These are phyloP conservation scores for Hirschfeldia incana DNA, from an alignment of 345 rosid species.

Conservation along the genomic window DNA sequence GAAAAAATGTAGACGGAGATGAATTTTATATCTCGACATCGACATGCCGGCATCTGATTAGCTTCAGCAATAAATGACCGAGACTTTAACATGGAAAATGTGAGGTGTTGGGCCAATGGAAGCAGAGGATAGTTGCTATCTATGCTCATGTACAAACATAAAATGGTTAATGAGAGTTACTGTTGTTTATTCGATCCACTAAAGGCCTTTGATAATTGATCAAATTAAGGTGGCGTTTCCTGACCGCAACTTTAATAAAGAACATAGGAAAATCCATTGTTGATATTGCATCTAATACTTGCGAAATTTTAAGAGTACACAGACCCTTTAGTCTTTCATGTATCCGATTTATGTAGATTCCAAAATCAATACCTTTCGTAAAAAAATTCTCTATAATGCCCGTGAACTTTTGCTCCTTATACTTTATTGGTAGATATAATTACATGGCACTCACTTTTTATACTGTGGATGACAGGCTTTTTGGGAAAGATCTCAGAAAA, in stretches of 20 bases:
- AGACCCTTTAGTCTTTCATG: background rate
- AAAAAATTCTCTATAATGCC: too few species aligned
- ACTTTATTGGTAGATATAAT: too few species aligned
- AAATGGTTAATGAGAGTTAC: background rate
- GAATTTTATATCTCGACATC: background rate
- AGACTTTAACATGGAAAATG: background rate
- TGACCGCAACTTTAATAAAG: background rate
- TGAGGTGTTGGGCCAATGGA: background rate
- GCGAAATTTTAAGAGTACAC: background rate
- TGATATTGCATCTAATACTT: background rate
- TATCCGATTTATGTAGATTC: too few species aligned
- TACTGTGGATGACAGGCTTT: too few species aligned
- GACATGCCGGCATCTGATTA: background rate
- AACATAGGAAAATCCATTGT: background rate
- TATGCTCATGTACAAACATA: background rate
- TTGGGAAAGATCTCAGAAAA: too few species aligned
- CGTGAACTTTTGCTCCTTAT: too few species aligned
- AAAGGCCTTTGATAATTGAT: constrained; percentile 11
- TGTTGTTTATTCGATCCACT: constrained; percentile 6
- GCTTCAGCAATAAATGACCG: background rate
- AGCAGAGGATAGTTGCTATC: background rate
- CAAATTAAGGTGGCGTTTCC: background rate
- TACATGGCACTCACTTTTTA: too few species aligned
- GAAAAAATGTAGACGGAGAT: background rate
- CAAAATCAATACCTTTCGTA: too few species aligned